Percentiles rank a stretch among this genome's conserved stretches.
Evolutionary conservation across 2,329 filamentous ascomycete genomes (phyloP).

Genomic region (Penicillium aurantiogriseum): DNA sequence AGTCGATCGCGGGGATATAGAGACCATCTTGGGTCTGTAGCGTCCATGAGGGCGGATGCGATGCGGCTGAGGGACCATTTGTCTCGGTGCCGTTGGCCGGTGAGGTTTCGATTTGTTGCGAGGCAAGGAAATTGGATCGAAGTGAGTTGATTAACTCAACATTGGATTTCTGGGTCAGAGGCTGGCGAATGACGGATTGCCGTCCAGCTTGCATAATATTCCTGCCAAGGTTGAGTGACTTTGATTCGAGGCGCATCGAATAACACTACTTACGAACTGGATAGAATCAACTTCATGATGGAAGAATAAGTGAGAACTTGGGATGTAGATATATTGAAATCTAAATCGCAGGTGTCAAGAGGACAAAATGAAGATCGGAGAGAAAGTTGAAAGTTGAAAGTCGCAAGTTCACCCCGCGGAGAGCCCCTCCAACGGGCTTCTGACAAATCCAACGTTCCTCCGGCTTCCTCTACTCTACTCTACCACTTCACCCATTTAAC

Average conservation of each 20-base stretch:
- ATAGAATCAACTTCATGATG: conserved; percentile 81
- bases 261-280: conserved; percentile 67
- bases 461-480: neutral
- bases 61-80: conserved; percentile 14
- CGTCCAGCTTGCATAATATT: conserved; percentile 84
- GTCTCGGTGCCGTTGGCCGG: conserved; percentile 22
- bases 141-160: conserved; percentile 88
- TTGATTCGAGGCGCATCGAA: conserved; percentile 2
- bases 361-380: neutral
- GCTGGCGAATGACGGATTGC: conserved; percentile 78
- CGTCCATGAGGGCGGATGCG: conserved; percentile 61
- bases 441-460: conserved; percentile 5
- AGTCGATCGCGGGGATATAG: conserved; percentile 77
- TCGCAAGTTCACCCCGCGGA: conserved; percentile 1
- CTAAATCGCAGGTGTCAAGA: neutral
- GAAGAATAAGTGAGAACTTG: conserved; percentile 4
- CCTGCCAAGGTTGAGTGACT: conserved; percentile 37
- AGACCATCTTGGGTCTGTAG: conserved; percentile 59
- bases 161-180: conserved; percentile 78
- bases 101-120: conserved; percentile 58
- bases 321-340: neutral
- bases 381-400: neutral
- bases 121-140: conserved; percentile 74
- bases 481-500: neutral
- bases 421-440: neutral